Evolutionary conservation across 2,329 filamentous ascomycete species (phyloP), one percentile per base, ranked within the genome.

Genomic region (Arachnomyces sp.): DNA sequence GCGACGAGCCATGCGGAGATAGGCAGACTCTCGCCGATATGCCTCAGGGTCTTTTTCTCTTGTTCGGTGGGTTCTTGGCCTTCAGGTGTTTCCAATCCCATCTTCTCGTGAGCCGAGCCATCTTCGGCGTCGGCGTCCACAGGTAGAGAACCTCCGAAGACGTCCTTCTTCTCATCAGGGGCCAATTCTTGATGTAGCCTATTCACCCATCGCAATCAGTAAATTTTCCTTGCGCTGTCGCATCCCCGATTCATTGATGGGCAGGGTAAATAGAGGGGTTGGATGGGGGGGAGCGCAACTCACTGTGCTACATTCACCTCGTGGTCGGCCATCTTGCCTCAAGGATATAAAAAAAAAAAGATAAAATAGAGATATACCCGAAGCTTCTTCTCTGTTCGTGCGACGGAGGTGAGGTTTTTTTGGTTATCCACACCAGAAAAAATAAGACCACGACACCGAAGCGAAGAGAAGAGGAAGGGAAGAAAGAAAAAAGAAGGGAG

Each of bases 1-100:
- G 74, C 74, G 25, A 78, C 73, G 38, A 78, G 61, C 62, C 72
- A 77, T 38, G 74, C 74, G 1, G 73, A 74, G 28, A 68, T 46
- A 9, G 75, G 75, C 36, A 78, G 60, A 44, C 68, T 72, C 57
- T 77, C 74, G 30, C 72, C 71, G 25, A 78, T 50, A 47, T 74
- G 73, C 35, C 70, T 71, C 38, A 78, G 58, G 3, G 63, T 66
- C 16, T 50, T 57, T 57, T 65, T 69, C 57, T 78, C 75, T 13
- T 70, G 61, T 2, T 72, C 65, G 16, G 61, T 77, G 36, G 74
- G 74, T 53, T 77, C 72, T 38, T 67, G 67, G 35, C 72, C 71
- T 44, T 75, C 73, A 3, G 61, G 50, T 3, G 63, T 66, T 15
- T 39, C 40, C 31, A 42, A 21, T n/a, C 46, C 43, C 28, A 49